Evolutionary conservation across 1,284 basidiomycete species (phyloP), one percentile per base, ranked within the genome.

Genomic region (Cryptococcus sp.): DNA sequence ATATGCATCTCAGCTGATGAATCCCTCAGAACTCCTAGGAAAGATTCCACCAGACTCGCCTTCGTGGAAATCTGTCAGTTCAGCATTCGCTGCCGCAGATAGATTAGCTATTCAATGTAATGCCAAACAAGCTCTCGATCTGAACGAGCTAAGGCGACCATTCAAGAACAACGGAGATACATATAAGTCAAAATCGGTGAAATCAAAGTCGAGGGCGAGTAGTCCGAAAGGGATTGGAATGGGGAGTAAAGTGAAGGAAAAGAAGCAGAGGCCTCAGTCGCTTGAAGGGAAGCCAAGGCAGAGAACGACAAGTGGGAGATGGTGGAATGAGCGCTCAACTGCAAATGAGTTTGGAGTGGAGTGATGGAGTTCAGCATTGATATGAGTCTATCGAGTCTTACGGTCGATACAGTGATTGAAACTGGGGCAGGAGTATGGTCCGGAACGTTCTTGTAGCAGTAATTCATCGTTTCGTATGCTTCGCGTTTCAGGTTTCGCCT

Each of bases 41-140:
- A 48, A 52, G 36, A 32, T 47, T 10, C 51, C 53, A 32, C 33
- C 34, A 5, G 37, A 14, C 30, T 34, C 55, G 11, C 15, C 36
- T 4, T 14, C 14, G 14, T 41, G 38, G 5, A 4, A 32, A 23
- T 7, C 13, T 3, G 50, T 63, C 35, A 10, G 43, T 4, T 6
- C 33, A 13, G 62, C 59, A 13, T 38, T 64, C 2, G 7, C 4
- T 3, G 53, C 60, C 13, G 50, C 62, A 7, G 50, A 61, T 33
- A 36, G 56, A 23, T 15, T 63, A 8, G 57, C 56, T 3, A 30
- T 35, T 2, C 59, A 55, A 44, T 61, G 60, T 36, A 51, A 63
- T 49, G 34, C 47, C 42, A 55, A 48, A 30, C 63, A 65, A 44
- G 44, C 35, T 3, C 57, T 59, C 45, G 63, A 65, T 44, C 45